Evolutionary conservation across 805 yeast genomes (phyloP), one percentile per base, ranked within the genome.

Genomic region (Pichia paraexigua): DNA sequence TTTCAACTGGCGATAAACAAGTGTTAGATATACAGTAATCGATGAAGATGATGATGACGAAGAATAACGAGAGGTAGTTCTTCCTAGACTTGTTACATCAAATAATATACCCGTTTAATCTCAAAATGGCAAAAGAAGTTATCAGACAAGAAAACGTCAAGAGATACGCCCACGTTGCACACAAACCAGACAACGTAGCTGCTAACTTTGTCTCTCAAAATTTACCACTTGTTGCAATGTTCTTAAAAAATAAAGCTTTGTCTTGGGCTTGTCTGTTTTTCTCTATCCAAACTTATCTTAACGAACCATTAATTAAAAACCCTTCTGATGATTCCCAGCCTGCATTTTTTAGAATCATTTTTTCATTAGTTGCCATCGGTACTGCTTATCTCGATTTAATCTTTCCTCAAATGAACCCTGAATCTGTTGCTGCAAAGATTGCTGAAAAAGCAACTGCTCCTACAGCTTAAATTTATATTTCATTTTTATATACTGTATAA

Each of bases 151-250:
- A 62, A n/a, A 54, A 62, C 21, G 63, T 60, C 41, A 60, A 60
- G 49, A 60, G 56, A 46, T 78, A 79, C 67, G 64, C 63, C 42
- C 84, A 79, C 60, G 62, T 62, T 17, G 80, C 83, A 41, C 72
- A 73, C 15, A 69, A 71, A 55, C 71, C 75, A 39, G 69, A 79
- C 52, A 65, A 65, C 42, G 72, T 69, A 45, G 79, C 79, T 8
- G 63, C 79, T 3, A 66, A 69, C 41, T 70, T 75, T 68, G 69
- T 77, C 27, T 65, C 80, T 8, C 80, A 77, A 59, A 73, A 80
- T 45, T 65, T 79, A 53, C 84, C 84, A 42, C 76, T 79, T 81
- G 82, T 79, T 2, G 83, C 83, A 45, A 79, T 79, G 84, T 78
- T 79, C 62, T 67, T 79, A 74, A 69, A 74, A 59, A 78, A 78